Conservation (phyloP, 1,139 yeast genomes). For the Arxiozyma slooffiae region DNA sequence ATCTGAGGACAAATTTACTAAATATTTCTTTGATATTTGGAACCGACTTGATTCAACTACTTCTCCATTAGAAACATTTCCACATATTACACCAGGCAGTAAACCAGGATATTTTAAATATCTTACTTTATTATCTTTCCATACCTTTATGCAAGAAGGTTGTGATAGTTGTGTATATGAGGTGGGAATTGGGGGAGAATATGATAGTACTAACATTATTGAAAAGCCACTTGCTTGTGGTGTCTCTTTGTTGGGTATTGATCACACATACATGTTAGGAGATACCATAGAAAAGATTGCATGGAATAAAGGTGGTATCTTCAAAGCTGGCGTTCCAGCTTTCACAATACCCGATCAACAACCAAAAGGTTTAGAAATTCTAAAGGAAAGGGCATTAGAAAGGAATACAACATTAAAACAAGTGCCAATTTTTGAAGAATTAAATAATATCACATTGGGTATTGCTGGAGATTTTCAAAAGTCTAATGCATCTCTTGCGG, state of each 20-base stretch:
- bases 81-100: constrained; percentile 58
- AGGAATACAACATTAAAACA: constrained; percentile 43
- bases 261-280: constrained; percentile 85
- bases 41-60: constrained; percentile 56
- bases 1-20: constrained; percentile 66
- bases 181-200: constrained; percentile 97
- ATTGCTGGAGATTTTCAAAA: constrained; percentile 80
- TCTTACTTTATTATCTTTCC: constrained; percentile 81
- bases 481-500: constrained; percentile 80
- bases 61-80: constrained; percentile 51
- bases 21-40: constrained; percentile 91
- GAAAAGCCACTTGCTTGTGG: constrained; percentile 78
- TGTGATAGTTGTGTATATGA: constrained; percentile 91
- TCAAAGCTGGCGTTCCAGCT: constrained; percentile 60
- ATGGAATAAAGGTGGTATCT: constrained; percentile 94
- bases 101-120: constrained; percentile 93
- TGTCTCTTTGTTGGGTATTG: constrained; percentile 79
- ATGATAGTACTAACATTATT: constrained; percentile 86
- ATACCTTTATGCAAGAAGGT: constrained; percentile 76
- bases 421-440: constrained; percentile 38
- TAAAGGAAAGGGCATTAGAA: constrained; percentile 58
- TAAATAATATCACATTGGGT: constrained; percentile 49
- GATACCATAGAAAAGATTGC: constrained; percentile 81
- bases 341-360: constrained; percentile 53
- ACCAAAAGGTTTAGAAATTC: constrained; percentile 43